Conservation (phyloP, 257 asterid genomes). For the Rehmannia glutinosa region DNA sequence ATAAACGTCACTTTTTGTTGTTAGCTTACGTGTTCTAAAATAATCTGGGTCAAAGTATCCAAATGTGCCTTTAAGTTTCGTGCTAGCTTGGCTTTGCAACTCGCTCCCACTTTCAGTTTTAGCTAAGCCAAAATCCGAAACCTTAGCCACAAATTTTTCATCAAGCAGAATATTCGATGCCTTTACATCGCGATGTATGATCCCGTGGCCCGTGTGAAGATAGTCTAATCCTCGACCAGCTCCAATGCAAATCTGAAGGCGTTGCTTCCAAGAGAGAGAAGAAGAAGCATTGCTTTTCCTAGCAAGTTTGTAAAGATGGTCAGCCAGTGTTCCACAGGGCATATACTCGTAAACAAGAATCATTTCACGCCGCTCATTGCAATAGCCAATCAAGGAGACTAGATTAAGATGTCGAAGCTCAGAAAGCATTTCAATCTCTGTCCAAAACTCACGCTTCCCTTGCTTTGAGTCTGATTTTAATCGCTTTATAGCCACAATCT, state of each 20-base stretch:
- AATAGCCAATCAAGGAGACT: slow-evolving; percentile 59
- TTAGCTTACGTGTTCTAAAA: slow-evolving; percentile 41
- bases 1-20: slow-evolving; percentile 51
- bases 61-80: slow-evolving; percentile 58
- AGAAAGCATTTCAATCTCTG: slow-evolving; percentile 55
- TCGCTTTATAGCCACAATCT: slow-evolving; percentile 52
- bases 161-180: slow-evolving; percentile 57
- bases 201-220: slow-evolving; percentile 50
- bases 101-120: slow-evolving; percentile 35
- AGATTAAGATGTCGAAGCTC: slow-evolving; percentile 55
- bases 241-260: slow-evolving; percentile 58
- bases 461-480: slow-evolving; percentile 48
- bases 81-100: slow-evolving; percentile 38
- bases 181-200: slow-evolving; percentile 56
- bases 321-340: slow-evolving; percentile 56
- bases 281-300: slow-evolving; percentile 11
- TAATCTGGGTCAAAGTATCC: slow-evolving; percentile 69
- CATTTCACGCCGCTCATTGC: slow-evolving; percentile 52
- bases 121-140: slow-evolving; percentile 70
- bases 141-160: slow-evolving; percentile 50
- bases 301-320: slow-evolving; percentile 47
- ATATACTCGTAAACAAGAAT: slow-evolving; percentile 50
- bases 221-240: slow-evolving; percentile 57
- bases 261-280: slow-evolving; percentile 51
- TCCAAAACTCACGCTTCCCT: slow-evolving; percentile 56